Base-by-base conservation (phyloP, 345 rosid genomes). In the Bretschneidera sinensis region DNA sequence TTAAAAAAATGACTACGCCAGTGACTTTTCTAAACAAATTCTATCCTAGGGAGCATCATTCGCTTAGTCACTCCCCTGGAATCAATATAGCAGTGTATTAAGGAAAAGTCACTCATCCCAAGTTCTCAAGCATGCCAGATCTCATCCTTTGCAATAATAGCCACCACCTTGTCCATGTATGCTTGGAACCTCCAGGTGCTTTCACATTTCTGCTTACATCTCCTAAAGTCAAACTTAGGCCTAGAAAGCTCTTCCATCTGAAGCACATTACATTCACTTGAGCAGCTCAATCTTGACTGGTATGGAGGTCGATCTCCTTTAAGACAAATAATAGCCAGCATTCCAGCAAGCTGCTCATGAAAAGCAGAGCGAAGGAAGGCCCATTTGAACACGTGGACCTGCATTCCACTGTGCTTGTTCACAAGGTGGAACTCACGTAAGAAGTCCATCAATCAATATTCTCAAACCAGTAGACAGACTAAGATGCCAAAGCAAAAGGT, bases 371-470 rank as follows among this genome's bases (percentile, higher is more conserved):
- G 25, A 47, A 24, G 14, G 52, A 31, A 58, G 48, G 18, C 66
- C 49, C 35, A 21, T 48, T 69, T 62, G 61, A 60, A 59, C 49
- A 61, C 54, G 67, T 61, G 51, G 54, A 61, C 71, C 58, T 77
- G 72, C 72, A 66, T 55, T 61, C 62, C 58, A 59, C 67, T 65
- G 49, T 62, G 60, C 70, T 5, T 61, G 60, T 63, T 71, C 65
- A 71, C 21, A 71, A 65, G 51, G 70, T 55, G 35, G 57, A 59
- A 62, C 59, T 62, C 67, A 33, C 54, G 66, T 61, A 53, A 77
- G 71, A 77, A 74, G 67, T 69, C 57, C 69, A 66, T 28, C 61
- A 47, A 54, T 58, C 49, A 45, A 45, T 2, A 21, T 60, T 45
- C 57, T 56, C 55, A 61, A 63, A 67, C 45, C 55, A 64, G 67